A percentile compares a stretch with the other conserved stretches of the same genome.
phyloP scores from a whole-genome alignment of 2,329 filamentous ascomycete species.

The Monosporascus sp. region DNA sequence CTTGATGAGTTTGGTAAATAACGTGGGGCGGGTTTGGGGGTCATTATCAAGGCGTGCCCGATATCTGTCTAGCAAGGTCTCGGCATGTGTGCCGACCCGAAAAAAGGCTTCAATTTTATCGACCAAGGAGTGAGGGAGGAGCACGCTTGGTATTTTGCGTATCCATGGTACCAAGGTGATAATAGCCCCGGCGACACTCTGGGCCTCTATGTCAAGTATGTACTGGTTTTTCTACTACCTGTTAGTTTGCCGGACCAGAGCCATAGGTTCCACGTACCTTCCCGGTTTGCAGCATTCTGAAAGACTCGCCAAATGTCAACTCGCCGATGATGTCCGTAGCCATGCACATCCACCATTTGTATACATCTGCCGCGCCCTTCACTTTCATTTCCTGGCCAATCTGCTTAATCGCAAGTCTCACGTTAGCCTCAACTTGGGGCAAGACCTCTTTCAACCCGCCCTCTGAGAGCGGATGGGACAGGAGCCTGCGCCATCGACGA shows the following conservation, averaged over 20 bases:
- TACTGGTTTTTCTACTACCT: slow-evolving; percentile 35
- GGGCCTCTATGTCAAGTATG: slow-evolving; percentile 30
- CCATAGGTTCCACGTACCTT: slow-evolving; percentile 30
- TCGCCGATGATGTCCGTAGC: slow-evolving; percentile 50
- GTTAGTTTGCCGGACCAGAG: not conserved
- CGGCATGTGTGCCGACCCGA: slow-evolving; percentile 20
- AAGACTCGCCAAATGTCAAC: slow-evolving; percentile 51
- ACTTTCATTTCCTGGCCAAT: slow-evolving; percentile 39
- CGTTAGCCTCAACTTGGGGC: slow-evolving; percentile 29
- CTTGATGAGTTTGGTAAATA: slow-evolving; percentile 32
- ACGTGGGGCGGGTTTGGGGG: slow-evolving; percentile 18
- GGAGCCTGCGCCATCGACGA: slow-evolving; percentile 33
- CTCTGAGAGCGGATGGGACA: slow-evolving; percentile 36
- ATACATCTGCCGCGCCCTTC: slow-evolving; percentile 37
- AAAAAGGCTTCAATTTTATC: slow-evolving; percentile 1
- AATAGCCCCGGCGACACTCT: slow-evolving; percentile 17
- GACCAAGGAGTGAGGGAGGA: slow-evolving; percentile 18
- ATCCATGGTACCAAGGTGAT: slow-evolving; percentile 24
- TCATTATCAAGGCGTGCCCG: slow-evolving; percentile 15
- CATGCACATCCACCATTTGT: slow-evolving; percentile 51
- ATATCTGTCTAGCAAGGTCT: slow-evolving; percentile 24
- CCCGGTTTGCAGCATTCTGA: slow-evolving; percentile 44
- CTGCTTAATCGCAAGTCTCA: slow-evolving; percentile 33
- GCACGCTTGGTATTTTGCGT: slow-evolving; percentile 16
- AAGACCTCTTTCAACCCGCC: slow-evolving; percentile 27